Conservation (phyloP, 139 green algal species). For the Microglena sp. region DNA sequence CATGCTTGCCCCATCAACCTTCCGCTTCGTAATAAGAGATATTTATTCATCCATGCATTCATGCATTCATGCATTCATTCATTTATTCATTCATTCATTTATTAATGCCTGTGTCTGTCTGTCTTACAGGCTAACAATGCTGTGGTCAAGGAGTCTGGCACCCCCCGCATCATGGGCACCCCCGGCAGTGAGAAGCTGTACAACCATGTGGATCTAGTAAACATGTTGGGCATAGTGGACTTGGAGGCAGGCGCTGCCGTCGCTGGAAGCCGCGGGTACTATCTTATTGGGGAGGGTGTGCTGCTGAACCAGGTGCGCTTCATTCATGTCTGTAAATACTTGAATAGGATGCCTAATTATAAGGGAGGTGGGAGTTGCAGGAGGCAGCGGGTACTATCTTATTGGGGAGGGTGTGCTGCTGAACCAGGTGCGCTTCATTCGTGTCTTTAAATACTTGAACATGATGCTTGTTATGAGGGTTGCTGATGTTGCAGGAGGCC, state of each 20-base stretch:
- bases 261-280: slow-evolving; percentile 84
- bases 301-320: slow-evolving; percentile 93
- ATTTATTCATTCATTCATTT: too few species aligned
- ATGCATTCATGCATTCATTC: too few species aligned
- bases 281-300: slow-evolving; percentile 81
- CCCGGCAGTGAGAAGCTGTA: slow-evolving; percentile 71
- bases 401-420: slow-evolving; percentile 83
- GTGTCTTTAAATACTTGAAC: too few species aligned
- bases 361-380: too few species aligned
- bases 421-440: slow-evolving; percentile 73
- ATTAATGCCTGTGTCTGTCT: not conserved
- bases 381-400: slow-evolving; percentile 89
- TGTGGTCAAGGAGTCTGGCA: slow-evolving; percentile 65
- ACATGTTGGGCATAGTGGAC: slow-evolving; percentile 58
- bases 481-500: slow-evolving; percentile 67
- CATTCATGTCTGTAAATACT: too few species aligned
- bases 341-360: too few species aligned
- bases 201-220: slow-evolving; percentile 94
- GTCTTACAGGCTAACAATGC: slow-evolving; percentile 76
- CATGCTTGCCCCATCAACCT: too few species aligned
- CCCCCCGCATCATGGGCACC: slow-evolving; percentile 24
- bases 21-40: too few species aligned
- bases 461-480: too few species aligned
- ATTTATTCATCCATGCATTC: too few species aligned
- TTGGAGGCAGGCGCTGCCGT: slow-evolving; percentile 72